These are phyloP conservation scores for Lactarius pseudohatsudake DNA, from an alignment of 768 basidiomycete species.

Conservation along the genomic window DNA sequence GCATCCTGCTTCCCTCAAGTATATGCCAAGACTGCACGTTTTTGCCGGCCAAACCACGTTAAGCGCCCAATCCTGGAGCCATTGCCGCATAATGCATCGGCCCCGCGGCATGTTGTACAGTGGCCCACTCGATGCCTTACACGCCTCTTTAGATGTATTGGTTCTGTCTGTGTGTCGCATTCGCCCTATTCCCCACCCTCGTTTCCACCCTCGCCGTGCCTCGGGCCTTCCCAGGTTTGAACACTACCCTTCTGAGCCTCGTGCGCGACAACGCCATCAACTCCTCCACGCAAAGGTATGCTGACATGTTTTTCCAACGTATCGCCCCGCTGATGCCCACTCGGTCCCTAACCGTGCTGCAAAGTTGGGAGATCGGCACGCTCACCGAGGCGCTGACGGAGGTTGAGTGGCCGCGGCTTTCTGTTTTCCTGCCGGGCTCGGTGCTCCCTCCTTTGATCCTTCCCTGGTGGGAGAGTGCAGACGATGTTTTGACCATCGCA, in stretches of 20 bases:
- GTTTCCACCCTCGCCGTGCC: not conserved
- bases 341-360: not conserved
- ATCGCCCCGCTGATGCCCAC: not conserved
- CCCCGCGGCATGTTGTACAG: not conserved
- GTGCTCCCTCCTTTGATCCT: constrained; percentile 43
- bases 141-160: constrained; percentile 8
- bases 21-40: not conserved
- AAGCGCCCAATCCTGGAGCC: not conserved
- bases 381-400: constrained; percentile 57
- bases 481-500: constrained; percentile 45
- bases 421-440: constrained; percentile 47
- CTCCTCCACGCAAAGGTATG: constrained; percentile 29
- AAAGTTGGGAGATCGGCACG: constrained; percentile 62
- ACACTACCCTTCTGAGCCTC: constrained; percentile 1
- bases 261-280: constrained; percentile 34
- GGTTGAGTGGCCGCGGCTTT: constrained; percentile 47
- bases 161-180: not conserved
- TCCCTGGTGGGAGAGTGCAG: constrained; percentile 35
- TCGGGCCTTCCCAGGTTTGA: not conserved
- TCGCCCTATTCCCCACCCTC: not conserved
- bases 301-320: not conserved
- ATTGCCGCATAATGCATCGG: not conserved
- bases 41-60: not conserved
- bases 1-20: not conserved
- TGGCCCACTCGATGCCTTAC: not conserved